Evolutionary conservation across 169 alveolate genomes (phyloP).

Genomic region (Cryptosporidium tyzzeri): DNA sequence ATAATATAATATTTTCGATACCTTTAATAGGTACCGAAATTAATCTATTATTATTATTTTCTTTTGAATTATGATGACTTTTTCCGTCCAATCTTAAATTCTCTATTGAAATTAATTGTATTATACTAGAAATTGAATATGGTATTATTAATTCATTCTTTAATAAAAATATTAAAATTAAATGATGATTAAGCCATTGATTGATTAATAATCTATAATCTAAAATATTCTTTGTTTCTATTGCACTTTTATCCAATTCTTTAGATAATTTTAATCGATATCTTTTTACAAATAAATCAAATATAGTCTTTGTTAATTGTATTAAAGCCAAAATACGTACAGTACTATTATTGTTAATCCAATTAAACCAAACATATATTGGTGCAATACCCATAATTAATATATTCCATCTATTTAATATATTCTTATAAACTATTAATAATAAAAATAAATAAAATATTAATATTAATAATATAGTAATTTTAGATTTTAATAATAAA

Average conservation of each 20-base stretch:
- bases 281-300: background rate
- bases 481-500: background rate
- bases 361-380: constrained; percentile 20
- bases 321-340: background rate
- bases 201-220: background rate
- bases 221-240: no score
- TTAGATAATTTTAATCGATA: background rate
- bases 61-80: background rate
- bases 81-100: background rate
- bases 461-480: background rate
- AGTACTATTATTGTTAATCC: constrained; percentile 14
- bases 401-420: constrained; percentile 14
- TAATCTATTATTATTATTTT: no score
- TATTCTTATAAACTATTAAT: constrained; percentile 14
- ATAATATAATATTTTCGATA: background rate
- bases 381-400: background rate
- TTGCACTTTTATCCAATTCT: background rate
- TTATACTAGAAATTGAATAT: constrained; percentile 15
- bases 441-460: constrained; percentile 4
- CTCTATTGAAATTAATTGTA: constrained; percentile 36
- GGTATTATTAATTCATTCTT: background rate
- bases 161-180: constrained; percentile 14
- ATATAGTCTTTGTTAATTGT: background rate
- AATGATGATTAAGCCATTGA: constrained; percentile 28
- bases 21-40: background rate